phyloP scores from a whole-genome alignment of 75 land plant species.

The Chamaecyparis obtusa region DNA sequence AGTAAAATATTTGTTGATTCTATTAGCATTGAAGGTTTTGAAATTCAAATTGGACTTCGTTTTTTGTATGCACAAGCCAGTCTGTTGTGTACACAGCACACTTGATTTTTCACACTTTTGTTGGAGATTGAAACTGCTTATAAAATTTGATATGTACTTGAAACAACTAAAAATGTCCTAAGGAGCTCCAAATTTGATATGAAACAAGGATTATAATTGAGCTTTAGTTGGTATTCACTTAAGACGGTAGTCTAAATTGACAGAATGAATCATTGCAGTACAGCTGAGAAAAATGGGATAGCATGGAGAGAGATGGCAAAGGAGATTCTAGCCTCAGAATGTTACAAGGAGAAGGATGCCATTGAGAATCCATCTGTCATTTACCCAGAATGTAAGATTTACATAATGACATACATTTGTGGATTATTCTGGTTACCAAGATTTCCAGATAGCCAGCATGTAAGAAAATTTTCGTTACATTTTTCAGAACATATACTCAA shows the following conservation, averaged over 20 bases:
- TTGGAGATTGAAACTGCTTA: neutral
- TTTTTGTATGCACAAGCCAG: neutral
- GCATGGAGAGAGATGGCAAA: slow-evolving; percentile 75
- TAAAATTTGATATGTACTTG: neutral
- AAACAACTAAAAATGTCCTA: neutral
- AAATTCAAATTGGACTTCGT: neutral
- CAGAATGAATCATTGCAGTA: slow-evolving; percentile 38
- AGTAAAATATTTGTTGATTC: neutral
- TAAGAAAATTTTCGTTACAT: neutral
- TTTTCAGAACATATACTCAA: neutral
- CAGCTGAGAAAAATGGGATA: slow-evolving; percentile 89
- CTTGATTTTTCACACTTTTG: neutral
- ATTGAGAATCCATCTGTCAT: slow-evolving; percentile 55
- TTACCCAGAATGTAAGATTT: slow-evolving; percentile 84
- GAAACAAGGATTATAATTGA: neutral
- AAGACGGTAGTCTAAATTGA: neutral
- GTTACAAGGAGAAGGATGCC: slow-evolving; percentile 68
- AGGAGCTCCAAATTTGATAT: neutral
- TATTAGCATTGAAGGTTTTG: neutral
- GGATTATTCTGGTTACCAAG: neutral
- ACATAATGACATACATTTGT: slow-evolving; percentile 4
- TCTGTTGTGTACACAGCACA: neutral
- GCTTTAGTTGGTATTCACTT: neutral
- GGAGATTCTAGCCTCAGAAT: slow-evolving; percentile 73
- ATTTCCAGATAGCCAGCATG: neutral